Evolutionary conservation across 2,329 filamentous ascomycete genomes (phyloP).

Genomic region (Fusarium cyanostomum): DNA sequence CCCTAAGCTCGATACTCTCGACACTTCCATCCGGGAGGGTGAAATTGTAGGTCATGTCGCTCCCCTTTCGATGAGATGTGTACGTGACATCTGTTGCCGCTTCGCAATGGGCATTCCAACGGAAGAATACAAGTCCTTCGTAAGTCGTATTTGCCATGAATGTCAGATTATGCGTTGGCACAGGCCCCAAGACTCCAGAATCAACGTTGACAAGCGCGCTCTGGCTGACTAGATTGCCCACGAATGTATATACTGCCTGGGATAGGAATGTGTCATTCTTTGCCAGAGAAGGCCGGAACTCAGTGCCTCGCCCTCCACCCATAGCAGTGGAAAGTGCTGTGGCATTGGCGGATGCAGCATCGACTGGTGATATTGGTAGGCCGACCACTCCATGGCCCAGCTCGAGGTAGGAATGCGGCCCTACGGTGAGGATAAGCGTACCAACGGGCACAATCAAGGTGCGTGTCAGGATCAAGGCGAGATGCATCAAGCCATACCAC

Average conservation of each 20-base stretch:
- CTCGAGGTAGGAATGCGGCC: conserved; percentile 19
- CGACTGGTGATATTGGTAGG: conserved; percentile 16
- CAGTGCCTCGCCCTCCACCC: not conserved
- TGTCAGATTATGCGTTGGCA: conserved; percentile 31
- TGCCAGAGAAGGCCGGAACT: conserved; percentile 16
- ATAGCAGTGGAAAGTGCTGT: conserved; percentile 24
- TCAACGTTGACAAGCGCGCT: conserved; percentile 33
- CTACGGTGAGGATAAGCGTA: conserved; percentile 27
- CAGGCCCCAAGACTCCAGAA: conserved; percentile 26
- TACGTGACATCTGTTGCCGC: conserved; percentile 32
- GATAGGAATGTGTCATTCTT: conserved; percentile 31
- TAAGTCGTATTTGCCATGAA: conserved; percentile 33
- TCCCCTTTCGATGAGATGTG: conserved; percentile 5
- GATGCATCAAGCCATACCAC: conserved; percentile 38
- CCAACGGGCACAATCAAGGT: conserved; percentile 30
- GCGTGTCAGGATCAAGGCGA: conserved; percentile 20
- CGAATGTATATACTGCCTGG: conserved; percentile 30
- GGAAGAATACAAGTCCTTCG: conserved; percentile 28
- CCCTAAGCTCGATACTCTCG: conserved; percentile 23
- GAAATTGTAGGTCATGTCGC: conserved; percentile 33
- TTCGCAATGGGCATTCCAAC: conserved; percentile 32
- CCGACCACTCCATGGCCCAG: conserved; percentile 26
- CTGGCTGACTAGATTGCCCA: conserved; percentile 33
- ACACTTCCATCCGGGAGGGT: conserved; percentile 23
- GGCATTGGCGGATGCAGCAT: conserved; percentile 8